These are phyloP conservation scores for Albatrellus ellisii DNA, from an alignment of 768 basidiomycete genomes.

Conservation along the genomic window DNA sequence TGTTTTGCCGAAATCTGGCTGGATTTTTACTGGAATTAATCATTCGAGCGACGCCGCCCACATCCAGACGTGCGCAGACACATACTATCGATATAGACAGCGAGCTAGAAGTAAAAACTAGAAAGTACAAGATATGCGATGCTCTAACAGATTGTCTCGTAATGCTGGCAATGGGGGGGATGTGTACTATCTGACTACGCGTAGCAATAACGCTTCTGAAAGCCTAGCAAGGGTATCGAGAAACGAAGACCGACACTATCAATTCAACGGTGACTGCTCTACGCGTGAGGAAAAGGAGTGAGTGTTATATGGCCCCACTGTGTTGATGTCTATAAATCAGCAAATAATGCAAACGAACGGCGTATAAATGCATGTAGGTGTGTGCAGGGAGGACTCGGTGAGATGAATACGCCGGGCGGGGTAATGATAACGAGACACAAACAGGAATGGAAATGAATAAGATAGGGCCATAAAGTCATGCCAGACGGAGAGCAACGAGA, in stretches of 20 bases:
- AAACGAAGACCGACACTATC: conserved; percentile 33
- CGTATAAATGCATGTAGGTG: conserved; percentile 17
- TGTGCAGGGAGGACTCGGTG: conserved; percentile 15
- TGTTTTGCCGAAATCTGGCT: no score
- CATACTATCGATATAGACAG: conserved; percentile 10
- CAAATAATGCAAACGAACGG: conserved; percentile 13
- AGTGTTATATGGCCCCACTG: conserved; percentile 12
- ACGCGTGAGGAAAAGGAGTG: neutral
- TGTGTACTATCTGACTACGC: conserved; percentile 30
- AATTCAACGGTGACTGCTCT: conserved; percentile 5
- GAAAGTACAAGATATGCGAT: conserved; percentile 35
- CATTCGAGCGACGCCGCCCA: no score
- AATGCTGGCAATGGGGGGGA: conserved; percentile 24
- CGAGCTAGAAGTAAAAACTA: conserved; percentile 10
- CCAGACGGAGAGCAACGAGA: conserved; percentile 40
- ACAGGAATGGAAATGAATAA: conserved; percentile 14
- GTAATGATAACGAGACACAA: conserved; percentile 25
- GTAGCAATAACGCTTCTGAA: conserved; percentile 26
- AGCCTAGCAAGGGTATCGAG: conserved; percentile 35
- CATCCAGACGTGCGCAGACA: no score
- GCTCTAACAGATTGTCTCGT: conserved; percentile 64
- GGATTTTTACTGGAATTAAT: no score
- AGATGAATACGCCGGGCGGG: conserved; percentile 18
- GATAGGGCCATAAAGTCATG: conserved; percentile 15
- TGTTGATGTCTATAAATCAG: conserved; percentile 17